Evolutionary conservation across 2,329 filamentous ascomycete genomes (phyloP).

Genomic region (Cytospora mali): DNA sequence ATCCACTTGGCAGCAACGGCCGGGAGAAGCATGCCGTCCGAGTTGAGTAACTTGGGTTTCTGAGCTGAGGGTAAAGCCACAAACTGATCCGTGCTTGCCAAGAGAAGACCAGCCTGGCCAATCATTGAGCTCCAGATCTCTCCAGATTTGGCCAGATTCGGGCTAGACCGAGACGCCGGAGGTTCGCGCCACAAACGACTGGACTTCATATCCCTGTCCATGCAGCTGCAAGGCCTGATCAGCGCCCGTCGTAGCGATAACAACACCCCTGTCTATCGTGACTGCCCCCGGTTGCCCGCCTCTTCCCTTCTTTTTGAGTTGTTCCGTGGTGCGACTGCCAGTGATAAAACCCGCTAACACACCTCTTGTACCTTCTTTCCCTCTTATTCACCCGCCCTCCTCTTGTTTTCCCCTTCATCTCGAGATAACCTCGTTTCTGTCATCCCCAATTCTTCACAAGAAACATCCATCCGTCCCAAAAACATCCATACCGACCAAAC

Average conservation of each 20-base stretch:
- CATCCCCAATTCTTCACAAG: neutral
- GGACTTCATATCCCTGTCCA: conserved; percentile 10
- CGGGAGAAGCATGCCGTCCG: neutral
- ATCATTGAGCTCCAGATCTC: conserved; percentile 20
- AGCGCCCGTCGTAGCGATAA: conserved; percentile 4
- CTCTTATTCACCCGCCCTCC: conserved; percentile 14
- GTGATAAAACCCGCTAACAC: conserved; percentile 19
- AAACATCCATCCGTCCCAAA: neutral
- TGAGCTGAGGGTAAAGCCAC: neutral
- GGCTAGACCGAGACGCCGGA: conserved; percentile 22
- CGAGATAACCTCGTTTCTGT: conserved; percentile 10
- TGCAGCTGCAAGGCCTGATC: conserved; percentile 20
- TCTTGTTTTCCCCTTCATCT: conserved; percentile 1
- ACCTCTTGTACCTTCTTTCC: conserved; percentile 18
- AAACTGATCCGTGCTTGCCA: neutral
- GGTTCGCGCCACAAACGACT: conserved; percentile 4
- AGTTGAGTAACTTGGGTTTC: neutral
- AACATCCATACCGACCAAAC: neutral
- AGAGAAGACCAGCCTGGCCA: neutral
- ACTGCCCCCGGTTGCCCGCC: conserved; percentile 5
- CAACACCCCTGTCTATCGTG: conserved; percentile 21
- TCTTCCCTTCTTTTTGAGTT: conserved; percentile 16
- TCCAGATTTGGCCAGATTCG: conserved; percentile 21
- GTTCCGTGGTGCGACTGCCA: conserved; percentile 14
- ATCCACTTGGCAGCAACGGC: conserved; percentile 19